Evolutionary conservation across 805 yeast genomes (phyloP).

Genomic region (Zygosaccharomyces lentus): DNA sequence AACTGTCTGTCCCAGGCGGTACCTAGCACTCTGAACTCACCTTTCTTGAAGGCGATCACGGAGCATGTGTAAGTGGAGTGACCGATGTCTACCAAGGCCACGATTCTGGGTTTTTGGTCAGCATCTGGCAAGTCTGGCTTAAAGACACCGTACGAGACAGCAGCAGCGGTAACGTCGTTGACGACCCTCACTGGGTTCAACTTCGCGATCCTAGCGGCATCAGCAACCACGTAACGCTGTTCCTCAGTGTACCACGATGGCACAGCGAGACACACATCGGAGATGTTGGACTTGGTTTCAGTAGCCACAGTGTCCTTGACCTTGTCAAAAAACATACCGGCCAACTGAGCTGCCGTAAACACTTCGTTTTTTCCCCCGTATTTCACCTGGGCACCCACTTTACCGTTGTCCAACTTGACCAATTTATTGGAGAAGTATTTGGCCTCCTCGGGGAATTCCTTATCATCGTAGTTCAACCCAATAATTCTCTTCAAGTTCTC

Average conservation of each 20-base stretch:
- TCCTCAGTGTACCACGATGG: conserved; percentile 97
- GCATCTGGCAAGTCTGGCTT: conserved; percentile 89
- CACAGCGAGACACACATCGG: conserved; percentile 89
- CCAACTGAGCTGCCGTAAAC: conserved; percentile 83
- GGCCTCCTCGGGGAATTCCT: conserved; percentile 72
- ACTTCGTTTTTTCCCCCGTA: conserved; percentile 72
- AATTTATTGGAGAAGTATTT: conserved; percentile 70
- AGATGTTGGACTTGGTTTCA: conserved; percentile 74
- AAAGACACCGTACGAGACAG: conserved; percentile 98
- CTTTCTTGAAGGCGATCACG: conserved; percentile 87
- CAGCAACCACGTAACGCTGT: conserved; percentile 94
- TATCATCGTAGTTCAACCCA: conserved; percentile 63
- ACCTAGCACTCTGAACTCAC: conserved; percentile 90
- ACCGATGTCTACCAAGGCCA: conserved; percentile 95
- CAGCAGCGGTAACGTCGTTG: conserved; percentile 97
- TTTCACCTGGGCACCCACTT: conserved; percentile 80
- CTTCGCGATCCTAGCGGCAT: conserved; percentile 94
- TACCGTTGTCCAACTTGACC: conserved; percentile 64
- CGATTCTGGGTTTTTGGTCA: conserved; percentile 73
- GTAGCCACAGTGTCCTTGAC: conserved; percentile 71
- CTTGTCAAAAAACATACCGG: conserved; percentile 93
- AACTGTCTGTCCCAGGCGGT: conserved; percentile 92
- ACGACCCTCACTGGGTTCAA: conserved; percentile 97
- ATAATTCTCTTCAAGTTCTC: conserved; percentile 90
- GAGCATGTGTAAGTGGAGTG: conserved; percentile 92